A percentile compares a stretch with the other conserved stretches of the same genome.
Conservation (phyloP, 495 filamentous ascomycete species). For the Neurospora sp. region DNA sequence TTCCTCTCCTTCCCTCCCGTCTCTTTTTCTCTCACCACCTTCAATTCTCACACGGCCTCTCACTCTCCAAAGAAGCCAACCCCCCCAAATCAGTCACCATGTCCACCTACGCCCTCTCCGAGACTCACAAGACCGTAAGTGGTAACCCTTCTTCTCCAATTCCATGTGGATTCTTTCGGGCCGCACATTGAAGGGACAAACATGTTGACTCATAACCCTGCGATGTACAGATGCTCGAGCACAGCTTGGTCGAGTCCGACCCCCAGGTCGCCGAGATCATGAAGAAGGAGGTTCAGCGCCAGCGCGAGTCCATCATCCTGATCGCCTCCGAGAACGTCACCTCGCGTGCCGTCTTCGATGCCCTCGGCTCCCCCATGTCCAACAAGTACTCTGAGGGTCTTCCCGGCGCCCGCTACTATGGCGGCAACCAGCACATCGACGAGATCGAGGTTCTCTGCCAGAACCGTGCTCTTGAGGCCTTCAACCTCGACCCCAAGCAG, state of each 20-base stretch:
- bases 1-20: not conserved
- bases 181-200: not conserved
- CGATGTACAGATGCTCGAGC: slow-evolving; percentile 69
- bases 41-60: not conserved
- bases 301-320: slow-evolving; percentile 95
- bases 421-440: slow-evolving; percentile 98
- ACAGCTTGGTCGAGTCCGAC: slow-evolving; percentile 71
- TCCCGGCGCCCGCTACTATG: slow-evolving; percentile 97
- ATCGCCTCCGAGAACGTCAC: slow-evolving; percentile 94
- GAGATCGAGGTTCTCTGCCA: slow-evolving; percentile 93
- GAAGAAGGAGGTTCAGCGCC: slow-evolving; percentile 92
- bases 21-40: not conserved
- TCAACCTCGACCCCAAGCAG: slow-evolving; percentile 72
- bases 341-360: slow-evolving; percentile 80
- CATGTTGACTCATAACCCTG: slow-evolving; percentile 38
- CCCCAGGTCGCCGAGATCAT: slow-evolving; percentile 91
- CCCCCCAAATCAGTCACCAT: slow-evolving; percentile 16
- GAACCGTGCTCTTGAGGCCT: slow-evolving; percentile 85
- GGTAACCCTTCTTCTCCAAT: not conserved
- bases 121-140: slow-evolving; percentile 79
- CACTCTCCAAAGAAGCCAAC: not conserved
- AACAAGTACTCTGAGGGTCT: slow-evolving; percentile 99
- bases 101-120: slow-evolving; percentile 72
- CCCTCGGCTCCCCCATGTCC: slow-evolving; percentile 81
- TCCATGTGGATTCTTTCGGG: not conserved